Percentiles rank a stretch among this genome's conserved stretches.
These are phyloP conservation scores for Umbellularia californica DNA, from an alignment of 164 flowering plant species.

Conservation along the genomic window DNA sequence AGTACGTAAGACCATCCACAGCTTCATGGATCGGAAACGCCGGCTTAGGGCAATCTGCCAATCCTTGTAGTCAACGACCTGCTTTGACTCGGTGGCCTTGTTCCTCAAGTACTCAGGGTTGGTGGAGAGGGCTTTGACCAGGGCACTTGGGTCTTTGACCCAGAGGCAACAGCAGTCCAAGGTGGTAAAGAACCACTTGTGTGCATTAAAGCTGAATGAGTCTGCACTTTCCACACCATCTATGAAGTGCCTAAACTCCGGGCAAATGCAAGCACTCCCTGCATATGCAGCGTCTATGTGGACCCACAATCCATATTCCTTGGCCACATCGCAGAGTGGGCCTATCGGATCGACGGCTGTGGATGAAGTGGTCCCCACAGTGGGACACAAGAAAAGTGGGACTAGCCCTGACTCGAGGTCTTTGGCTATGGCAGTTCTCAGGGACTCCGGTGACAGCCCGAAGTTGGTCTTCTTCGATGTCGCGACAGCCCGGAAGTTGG, in stretches of 20 bases:
- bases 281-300: constrained; percentile 69
- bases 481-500: constrained; percentile 36
- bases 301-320: constrained; percentile 35
- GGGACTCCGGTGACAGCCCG: constrained; percentile 19
- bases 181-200: constrained; percentile 67
- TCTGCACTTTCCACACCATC: constrained; percentile 54
- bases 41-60: constrained; percentile 68
- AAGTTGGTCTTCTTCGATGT: constrained; percentile 22
- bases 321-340: constrained; percentile 28
- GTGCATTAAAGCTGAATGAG: constrained; percentile 68
- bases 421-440: constrained; percentile 13
- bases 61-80: constrained; percentile 69
- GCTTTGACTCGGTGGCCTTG: constrained; percentile 44
- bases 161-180: constrained; percentile 70
- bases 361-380: constrained; percentile 51
- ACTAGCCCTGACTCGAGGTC: constrained; percentile 32
- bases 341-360: constrained; percentile 44
- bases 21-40: constrained; percentile 54
- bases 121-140: constrained; percentile 46
- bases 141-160: constrained; percentile 49
- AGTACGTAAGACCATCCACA: constrained; percentile 62
- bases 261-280: constrained; percentile 65
- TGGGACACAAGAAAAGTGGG: constrained; percentile 41
- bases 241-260: constrained; percentile 53
- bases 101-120: constrained; percentile 57